phyloP scores from a whole-genome alignment of 352 stramenopile genomes.

The Phytophthora litchii region DNA sequence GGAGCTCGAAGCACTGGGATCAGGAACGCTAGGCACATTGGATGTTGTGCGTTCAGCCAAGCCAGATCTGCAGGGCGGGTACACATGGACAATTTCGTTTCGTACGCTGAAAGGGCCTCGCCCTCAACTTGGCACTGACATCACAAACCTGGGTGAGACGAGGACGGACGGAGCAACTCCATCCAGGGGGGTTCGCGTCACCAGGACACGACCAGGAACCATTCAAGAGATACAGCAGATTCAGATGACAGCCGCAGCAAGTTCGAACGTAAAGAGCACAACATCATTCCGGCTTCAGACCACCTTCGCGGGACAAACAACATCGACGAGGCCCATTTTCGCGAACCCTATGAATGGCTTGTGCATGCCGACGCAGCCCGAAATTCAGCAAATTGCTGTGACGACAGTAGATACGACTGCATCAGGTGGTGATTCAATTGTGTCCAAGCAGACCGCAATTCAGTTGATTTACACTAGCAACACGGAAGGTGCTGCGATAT shows the following conservation, averaged over 20 bases:
- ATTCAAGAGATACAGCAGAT: slow-evolving; percentile 74
- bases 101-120: slow-evolving; percentile 69
- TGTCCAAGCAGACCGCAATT: slow-evolving; percentile 87
- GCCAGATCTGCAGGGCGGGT: slow-evolving; percentile 86
- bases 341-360: slow-evolving; percentile 69
- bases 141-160: slow-evolving; percentile 54
- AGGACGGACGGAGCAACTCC: slow-evolving; percentile 42
- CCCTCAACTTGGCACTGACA: slow-evolving; percentile 34
- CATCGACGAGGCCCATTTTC: slow-evolving; percentile 83
- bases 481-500: slow-evolving; percentile 45
- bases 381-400: slow-evolving; percentile 92
- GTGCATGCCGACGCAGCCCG: slow-evolving; percentile 67
- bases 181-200: slow-evolving; percentile 60
- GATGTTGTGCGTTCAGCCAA: slow-evolving; percentile 61
- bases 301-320: slow-evolving; percentile 47
- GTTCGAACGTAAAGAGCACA: slow-evolving; percentile 32
- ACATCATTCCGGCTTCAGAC: slow-evolving; percentile 58
- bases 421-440: slow-evolving; percentile 86
- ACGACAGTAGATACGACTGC: slow-evolving; percentile 91
- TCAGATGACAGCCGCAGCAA: slow-evolving; percentile 51
- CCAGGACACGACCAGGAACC: slow-evolving; percentile 48
- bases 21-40: slow-evolving; percentile 51
- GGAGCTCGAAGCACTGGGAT: slow-evolving; percentile 52
- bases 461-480: slow-evolving; percentile 89
- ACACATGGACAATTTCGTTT: slow-evolving; percentile 96